A percentile compares a stretch with the other conserved stretches of the same genome.
These are phyloP conservation scores for Fusarium avenaceum DNA, from an alignment of 2,329 filamentous ascomycete genomes.

Conservation along the genomic window DNA sequence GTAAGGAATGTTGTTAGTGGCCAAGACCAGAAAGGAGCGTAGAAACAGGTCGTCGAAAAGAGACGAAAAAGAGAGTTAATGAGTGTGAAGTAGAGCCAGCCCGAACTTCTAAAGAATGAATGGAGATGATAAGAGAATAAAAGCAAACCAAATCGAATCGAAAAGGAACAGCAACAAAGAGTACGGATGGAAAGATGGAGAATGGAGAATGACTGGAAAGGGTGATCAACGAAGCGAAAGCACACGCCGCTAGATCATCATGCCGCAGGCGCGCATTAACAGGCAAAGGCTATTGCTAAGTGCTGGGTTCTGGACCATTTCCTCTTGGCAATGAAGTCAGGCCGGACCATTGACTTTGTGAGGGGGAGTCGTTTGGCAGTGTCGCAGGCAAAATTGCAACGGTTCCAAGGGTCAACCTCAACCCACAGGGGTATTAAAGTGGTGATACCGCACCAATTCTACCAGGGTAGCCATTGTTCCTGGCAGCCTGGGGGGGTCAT, in stretches of 20 bases:
- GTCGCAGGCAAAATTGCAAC: conserved; percentile 48
- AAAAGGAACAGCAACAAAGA: conserved; percentile 41
- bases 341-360: conserved; percentile 22
- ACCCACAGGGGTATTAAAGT: conserved; percentile 34
- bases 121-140: conserved; percentile 26
- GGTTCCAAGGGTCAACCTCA: conserved; percentile 49
- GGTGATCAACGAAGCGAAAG: conserved; percentile 22
- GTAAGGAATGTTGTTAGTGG: conserved; percentile 43
- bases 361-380: conserved; percentile 25
- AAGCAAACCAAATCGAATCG: conserved; percentile 18
- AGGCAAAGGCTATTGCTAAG: conserved; percentile 16
- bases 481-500: not conserved
- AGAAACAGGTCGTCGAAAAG: conserved; percentile 20
- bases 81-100: conserved; percentile 45
- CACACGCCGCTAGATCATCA: conserved; percentile 24
- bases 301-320: conserved; percentile 11
- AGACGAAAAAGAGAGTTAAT: conserved; percentile 25
- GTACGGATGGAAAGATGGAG: conserved; percentile 31
- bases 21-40: conserved; percentile 27
- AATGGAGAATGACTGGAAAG: conserved; percentile 26
- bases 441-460: too few species aligned
- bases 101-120: conserved; percentile 40
- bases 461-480: conserved; percentile 19
- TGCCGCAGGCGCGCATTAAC: conserved; percentile 14
- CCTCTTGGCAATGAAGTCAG: conserved; percentile 35